phyloP scores from a whole-genome alignment of 176 grass and related monocot species.

The Aegilops sharonensis region DNA sequence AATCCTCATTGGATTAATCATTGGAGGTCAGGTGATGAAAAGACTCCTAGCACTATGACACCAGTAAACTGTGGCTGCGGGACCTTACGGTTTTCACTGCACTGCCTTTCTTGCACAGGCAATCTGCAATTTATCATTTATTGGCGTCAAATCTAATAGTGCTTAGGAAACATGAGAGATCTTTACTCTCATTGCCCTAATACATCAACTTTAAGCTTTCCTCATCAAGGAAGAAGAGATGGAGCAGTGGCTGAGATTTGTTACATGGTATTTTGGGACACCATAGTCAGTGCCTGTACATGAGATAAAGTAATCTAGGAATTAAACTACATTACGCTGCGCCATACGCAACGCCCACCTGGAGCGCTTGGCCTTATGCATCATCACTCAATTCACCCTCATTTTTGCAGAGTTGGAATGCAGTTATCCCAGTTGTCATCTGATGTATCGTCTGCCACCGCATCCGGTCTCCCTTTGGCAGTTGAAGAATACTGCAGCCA shows the following conservation, averaged over 20 bases:
- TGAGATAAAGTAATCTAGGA: slow-evolving; percentile 10
- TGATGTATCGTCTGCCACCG: slow-evolving; percentile 84
- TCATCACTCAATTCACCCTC: slow-evolving; percentile 12
- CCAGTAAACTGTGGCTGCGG: neutral
- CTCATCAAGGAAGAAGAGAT: slow-evolving; percentile 9
- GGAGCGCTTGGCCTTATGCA: slow-evolving; percentile 17
- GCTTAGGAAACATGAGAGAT: neutral
- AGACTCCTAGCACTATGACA: neutral
- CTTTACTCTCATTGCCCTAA: neutral
- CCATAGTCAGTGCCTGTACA: slow-evolving; percentile 41
- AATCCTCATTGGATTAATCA: slow-evolving; percentile 13
- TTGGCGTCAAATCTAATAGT: neutral
- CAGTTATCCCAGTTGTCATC: slow-evolving; percentile 32
- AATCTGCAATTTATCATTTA: neutral
- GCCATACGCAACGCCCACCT: slow-evolving; percentile 12
- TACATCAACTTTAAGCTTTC: slow-evolving; percentile 7
- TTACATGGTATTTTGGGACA: slow-evolving; percentile 27
- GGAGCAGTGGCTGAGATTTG: slow-evolving; percentile 1
- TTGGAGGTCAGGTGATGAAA: slow-evolving; percentile 17
- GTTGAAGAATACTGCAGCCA: slow-evolving; percentile 89
- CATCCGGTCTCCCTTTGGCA: slow-evolving; percentile 97
- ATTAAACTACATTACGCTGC: slow-evolving; percentile 11
- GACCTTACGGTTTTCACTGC: slow-evolving; percentile 10
- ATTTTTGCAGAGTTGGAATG: slow-evolving; percentile 25
- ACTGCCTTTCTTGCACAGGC: neutral